Conservation (phyloP, 805 yeast species). For the Wickerhamomyces tratensis region DNA sequence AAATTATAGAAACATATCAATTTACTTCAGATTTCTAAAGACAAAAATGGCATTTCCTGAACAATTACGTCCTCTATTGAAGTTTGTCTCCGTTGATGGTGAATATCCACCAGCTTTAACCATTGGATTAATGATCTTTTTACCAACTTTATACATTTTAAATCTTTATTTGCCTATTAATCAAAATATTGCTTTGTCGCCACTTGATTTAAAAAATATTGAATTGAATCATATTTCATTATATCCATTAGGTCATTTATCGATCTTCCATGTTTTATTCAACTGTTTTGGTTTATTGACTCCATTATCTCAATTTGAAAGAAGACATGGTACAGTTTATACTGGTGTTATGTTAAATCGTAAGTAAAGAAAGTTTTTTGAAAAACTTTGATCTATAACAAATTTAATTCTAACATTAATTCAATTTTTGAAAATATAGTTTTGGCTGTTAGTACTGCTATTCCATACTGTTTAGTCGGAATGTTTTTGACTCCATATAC, state of each 20-base stretch:
- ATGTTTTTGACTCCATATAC: slow-evolving; percentile 29
- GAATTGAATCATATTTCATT: slow-evolving; percentile 38
- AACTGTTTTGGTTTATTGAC: slow-evolving; percentile 49
- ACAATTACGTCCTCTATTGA: neutral
- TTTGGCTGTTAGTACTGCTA: slow-evolving; percentile 59
- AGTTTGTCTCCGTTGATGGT: slow-evolving; percentile 11
- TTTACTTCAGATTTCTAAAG: too few relatives aligned
- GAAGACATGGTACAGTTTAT: slow-evolving; percentile 70
- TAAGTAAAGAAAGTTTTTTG: slow-evolving; percentile 2
- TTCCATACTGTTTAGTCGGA: slow-evolving; percentile 48
- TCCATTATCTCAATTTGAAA: slow-evolving; percentile 58
- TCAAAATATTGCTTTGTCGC: slow-evolving; percentile 38
- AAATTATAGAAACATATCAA: too few relatives aligned
- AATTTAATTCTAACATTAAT: too few relatives aligned
- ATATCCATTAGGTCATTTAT: slow-evolving; percentile 64
- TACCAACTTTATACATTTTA: slow-evolving; percentile 32
- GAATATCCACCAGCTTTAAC: slow-evolving; percentile 49
- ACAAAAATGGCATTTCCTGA: neutral
- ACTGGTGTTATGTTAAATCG: slow-evolving; percentile 71
- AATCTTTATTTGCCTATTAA: slow-evolving; percentile 21
- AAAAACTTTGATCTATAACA: too few relatives aligned
- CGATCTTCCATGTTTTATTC: slow-evolving; percentile 48
- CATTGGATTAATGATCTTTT: slow-evolving; percentile 49
- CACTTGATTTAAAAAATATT: slow-evolving; percentile 40
- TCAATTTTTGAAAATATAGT: slow-evolving; percentile 13